Conservation (phyloP, 164 flowering plant species). For the Vitis rotundifolia region DNA sequence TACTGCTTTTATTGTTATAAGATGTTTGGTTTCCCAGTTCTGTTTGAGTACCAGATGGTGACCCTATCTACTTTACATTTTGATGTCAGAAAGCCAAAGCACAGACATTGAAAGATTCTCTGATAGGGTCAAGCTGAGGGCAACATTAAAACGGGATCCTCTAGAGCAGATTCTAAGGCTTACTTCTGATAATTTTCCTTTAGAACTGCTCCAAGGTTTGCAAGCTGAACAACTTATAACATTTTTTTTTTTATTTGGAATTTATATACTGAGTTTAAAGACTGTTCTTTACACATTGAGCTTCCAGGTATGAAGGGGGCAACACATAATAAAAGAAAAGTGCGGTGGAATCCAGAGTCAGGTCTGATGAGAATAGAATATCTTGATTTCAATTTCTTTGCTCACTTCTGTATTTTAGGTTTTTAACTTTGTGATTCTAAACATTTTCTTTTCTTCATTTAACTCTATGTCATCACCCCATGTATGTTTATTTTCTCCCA, state of each 20-base stretch:
- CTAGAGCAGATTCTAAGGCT: constrained; percentile 28
- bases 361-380: constrained; percentile 27
- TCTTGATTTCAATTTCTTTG: background rate
- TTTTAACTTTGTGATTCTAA: background rate
- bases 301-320: too few species aligned
- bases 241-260: too few species aligned
- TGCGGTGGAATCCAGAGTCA: constrained; percentile 48
- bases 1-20: background rate
- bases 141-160: constrained; percentile 19
- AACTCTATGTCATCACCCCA: background rate
- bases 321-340: constrained; percentile 22
- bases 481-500: background rate
- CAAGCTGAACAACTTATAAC: background rate
- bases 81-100: constrained; percentile 24
- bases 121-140: constrained; percentile 27
- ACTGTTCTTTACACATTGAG: too few species aligned
- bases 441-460: background rate
- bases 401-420: background rate
- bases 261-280: too few species aligned
- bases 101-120: constrained; percentile 43
- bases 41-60: background rate
- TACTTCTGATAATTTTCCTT: constrained; percentile 26
- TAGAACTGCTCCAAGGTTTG: constrained; percentile 39
- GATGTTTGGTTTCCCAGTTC: background rate
- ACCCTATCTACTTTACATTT: background rate